A percentile compares a stretch with the other conserved stretches of the same genome.
Evolutionary conservation across 192 early-diverging fungal species (phyloP).

Genomic region (Gigaspora rosea): DNA sequence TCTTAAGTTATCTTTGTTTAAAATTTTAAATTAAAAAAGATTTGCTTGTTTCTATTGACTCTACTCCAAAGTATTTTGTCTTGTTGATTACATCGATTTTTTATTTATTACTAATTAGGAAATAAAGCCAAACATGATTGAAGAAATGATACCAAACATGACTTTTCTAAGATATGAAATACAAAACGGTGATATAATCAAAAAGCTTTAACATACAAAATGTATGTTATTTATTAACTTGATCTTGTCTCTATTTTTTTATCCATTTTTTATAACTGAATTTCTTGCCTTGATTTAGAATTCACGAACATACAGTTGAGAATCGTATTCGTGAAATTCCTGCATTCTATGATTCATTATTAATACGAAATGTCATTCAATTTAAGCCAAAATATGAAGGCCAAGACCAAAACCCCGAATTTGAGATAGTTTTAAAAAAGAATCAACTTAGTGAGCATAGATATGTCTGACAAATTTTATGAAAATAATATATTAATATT

Average conservation of each 20-base stretch:
- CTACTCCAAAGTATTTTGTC: too few species aligned
- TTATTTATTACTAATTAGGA: constrained; percentile 55
- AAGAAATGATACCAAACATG: constrained; percentile 58
- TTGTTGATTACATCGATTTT: neutral
- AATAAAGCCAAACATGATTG: too few species aligned
- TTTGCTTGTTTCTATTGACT: neutral
- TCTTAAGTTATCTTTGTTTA: too few species aligned
- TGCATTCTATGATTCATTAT: constrained; percentile 77
- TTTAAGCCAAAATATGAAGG: constrained; percentile 64
- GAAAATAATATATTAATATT: too few species aligned
- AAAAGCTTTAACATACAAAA: constrained; percentile 50
- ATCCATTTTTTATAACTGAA: too few species aligned
- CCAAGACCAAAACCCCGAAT: constrained; percentile 42
- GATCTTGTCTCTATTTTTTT: neutral
- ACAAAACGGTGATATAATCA: constrained; percentile 95
- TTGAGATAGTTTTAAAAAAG: constrained; percentile 58
- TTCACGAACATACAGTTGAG: constrained; percentile 43
- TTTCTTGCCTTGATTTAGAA: constrained; percentile 7
- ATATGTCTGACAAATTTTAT: too few species aligned
- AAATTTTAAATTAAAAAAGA: constrained; percentile 58
- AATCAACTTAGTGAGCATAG: too few species aligned
- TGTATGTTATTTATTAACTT: constrained; percentile 37
- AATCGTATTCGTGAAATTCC: constrained; percentile 51
- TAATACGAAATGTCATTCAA: constrained; percentile 64
- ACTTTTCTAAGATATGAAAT: constrained; percentile 81